Evolutionary conservation across 2,329 filamentous ascomycete species (phyloP).

Genomic region (Raffaelea arxii): DNA sequence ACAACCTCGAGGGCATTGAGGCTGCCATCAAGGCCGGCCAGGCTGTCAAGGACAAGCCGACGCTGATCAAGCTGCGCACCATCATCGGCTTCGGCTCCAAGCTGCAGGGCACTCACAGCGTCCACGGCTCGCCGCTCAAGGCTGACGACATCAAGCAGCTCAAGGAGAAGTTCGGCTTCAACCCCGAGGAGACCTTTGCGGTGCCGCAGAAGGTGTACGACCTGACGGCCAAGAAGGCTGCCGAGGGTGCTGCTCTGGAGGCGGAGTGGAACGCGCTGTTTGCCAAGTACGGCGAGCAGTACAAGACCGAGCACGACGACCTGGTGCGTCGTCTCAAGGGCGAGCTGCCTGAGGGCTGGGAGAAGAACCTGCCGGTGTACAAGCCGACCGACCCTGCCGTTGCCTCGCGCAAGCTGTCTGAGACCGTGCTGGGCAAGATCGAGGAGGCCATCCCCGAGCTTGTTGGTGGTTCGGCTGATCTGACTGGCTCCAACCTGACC

Average conservation of each 20-base stretch:
- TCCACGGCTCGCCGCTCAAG: constrained; percentile 95
- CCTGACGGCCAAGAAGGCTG: constrained; percentile 71
- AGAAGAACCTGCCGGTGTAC: constrained; percentile 87
- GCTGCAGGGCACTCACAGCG: constrained; percentile 85
- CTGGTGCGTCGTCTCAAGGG: constrained; percentile 70
- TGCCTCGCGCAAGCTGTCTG: constrained; percentile 92
- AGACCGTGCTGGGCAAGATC: constrained; percentile 84
- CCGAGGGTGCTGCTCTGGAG: constrained; percentile 81
- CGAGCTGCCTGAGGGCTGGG: constrained; percentile 90
- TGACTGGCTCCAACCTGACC: constrained; percentile 98
- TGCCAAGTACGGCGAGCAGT: constrained; percentile 71
- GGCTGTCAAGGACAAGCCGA: constrained; percentile 89
- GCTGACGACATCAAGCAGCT: constrained; percentile 86
- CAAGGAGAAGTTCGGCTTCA: constrained; percentile 93
- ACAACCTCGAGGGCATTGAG: constrained; percentile 80
- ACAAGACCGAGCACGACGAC: constrained; percentile 71
- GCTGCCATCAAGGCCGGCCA: constrained; percentile 77
- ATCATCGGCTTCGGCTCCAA: constrained; percentile 95
- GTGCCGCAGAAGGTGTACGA: constrained; percentile 96
- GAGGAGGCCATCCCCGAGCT: constrained; percentile 78
- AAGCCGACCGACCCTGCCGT: constrained; percentile 75
- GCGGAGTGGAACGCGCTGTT: constrained; percentile 93
- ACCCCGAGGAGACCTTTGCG: constrained; percentile 85
- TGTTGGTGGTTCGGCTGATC: constrained; percentile 88
- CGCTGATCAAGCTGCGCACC: constrained; percentile 92